Conservation (phyloP, 495 filamentous ascomycete genomes). For the Daldinia caldariorum region DNA sequence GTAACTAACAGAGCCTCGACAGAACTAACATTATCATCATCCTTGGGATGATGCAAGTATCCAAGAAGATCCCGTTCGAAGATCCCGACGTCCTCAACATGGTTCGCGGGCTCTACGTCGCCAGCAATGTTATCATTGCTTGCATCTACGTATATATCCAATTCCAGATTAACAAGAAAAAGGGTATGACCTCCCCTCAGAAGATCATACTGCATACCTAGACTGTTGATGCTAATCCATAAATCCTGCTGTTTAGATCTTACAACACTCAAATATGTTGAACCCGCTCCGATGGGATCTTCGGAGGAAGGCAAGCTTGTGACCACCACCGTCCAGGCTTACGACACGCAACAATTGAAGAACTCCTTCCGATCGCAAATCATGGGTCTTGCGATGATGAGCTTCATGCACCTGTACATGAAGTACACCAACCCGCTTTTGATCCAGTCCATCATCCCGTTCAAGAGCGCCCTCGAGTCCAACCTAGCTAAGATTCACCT, state of each 20-base stretch:
- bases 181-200: conserved; percentile 69
- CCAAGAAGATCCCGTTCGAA: conserved; percentile 95
- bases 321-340: conserved; percentile 93
- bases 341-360: conserved; percentile 87
- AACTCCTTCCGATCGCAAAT: conserved; percentile 84
- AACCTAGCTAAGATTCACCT: conserved; percentile 96
- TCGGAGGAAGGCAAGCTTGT: conserved; percentile 92
- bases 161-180: conserved; percentile 87
- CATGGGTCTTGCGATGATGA: conserved; percentile 98
- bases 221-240: conserved; percentile 24
- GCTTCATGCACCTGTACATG: conserved; percentile 97
- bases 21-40: conserved; percentile 95
- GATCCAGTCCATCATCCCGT: conserved; percentile 97
- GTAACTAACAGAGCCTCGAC: conserved; percentile 40
- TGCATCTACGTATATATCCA: conserved; percentile 85
- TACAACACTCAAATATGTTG: conserved; percentile 98
- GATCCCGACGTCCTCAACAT: conserved; percentile 84
- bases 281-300: conserved; percentile 90
- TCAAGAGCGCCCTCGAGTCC: conserved; percentile 93
- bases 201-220: neutral
- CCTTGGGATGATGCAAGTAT: conserved; percentile 96
- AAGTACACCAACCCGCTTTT: conserved; percentile 99
- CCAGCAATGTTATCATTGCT: conserved; percentile 90
- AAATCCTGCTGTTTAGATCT: conserved; percentile 68
- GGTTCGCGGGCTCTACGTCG: conserved; percentile 82